A percentile compares a stretch with the other conserved stretches of the same genome.
Conservation (phyloP, 495 filamentous ascomycete species). For the Podospora comata region DNA sequence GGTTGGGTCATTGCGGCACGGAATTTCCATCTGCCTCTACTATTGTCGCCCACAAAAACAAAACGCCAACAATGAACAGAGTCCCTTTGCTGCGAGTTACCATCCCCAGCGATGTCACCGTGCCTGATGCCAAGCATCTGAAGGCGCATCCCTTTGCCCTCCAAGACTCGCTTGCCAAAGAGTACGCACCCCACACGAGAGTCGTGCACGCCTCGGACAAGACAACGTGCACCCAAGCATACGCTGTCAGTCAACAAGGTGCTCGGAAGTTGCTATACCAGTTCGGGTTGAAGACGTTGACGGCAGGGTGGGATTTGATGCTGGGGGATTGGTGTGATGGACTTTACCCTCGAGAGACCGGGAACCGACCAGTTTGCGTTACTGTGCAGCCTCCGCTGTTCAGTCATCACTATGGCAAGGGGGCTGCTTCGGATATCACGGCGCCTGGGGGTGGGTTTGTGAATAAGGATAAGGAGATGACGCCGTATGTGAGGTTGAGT, state of each 20-base stretch:
- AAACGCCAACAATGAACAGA: not conserved
- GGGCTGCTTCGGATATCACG: constrained; percentile 42
- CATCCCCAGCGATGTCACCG: constrained; percentile 39
- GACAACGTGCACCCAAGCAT: constrained; percentile 46
- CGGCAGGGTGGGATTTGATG: constrained; percentile 45
- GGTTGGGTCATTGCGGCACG: constrained; percentile 51
- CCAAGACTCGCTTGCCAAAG: constrained; percentile 35
- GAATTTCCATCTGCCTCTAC: constrained; percentile 32
- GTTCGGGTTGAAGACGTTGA: constrained; percentile 38
- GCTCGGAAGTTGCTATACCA: constrained; percentile 43
- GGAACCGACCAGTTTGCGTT: constrained; percentile 34
- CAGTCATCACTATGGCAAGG: constrained; percentile 42
- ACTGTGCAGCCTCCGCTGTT: constrained; percentile 49
- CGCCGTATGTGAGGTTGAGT: constrained; percentile 46
- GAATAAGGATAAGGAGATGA: constrained; percentile 39
- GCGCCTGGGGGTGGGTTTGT: constrained; percentile 45
- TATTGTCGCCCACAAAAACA: not conserved
- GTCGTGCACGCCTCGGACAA: constrained; percentile 41
- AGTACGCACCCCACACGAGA: constrained; percentile 43
- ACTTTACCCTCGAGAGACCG: constrained; percentile 11
- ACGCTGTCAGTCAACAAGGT: constrained; percentile 44
- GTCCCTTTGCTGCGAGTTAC: constrained; percentile 32
- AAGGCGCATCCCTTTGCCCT: constrained; percentile 46
- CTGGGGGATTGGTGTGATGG: constrained; percentile 47
- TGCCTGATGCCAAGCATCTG: constrained; percentile 40